These are phyloP conservation scores for Arctium minus DNA, from an alignment of 129 eudicot species.

Conservation along the genomic window DNA sequence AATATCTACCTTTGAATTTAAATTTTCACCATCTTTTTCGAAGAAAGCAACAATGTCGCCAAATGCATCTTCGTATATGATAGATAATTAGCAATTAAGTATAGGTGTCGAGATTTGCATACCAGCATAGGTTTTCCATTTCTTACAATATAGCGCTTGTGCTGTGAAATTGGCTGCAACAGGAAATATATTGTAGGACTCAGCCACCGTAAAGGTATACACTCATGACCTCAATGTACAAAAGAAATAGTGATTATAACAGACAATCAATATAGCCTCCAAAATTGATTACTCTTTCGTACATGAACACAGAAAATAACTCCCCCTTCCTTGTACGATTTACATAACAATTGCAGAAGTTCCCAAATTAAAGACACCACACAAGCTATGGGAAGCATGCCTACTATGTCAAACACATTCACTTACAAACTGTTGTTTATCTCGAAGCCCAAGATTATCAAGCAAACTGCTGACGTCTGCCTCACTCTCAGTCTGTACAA, in stretches of 20 bases:
- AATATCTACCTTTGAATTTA: neutral
- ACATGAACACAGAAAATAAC: neutral
- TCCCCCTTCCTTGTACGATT: neutral
- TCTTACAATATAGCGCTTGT: conserved; percentile 85
- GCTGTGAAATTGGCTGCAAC: conserved; percentile 88
- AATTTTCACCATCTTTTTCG: neutral
- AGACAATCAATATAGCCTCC: neutral
- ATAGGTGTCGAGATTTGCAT: conserved; percentile 23
- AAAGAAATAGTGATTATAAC: neutral
- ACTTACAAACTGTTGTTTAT: conserved; percentile 83
- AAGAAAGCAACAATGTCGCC: neutral
- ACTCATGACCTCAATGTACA: neutral
- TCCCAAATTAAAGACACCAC: neutral
- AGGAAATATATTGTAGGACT: conserved; percentile 11
- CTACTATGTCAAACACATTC: conserved; percentile 8
- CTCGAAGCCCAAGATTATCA: conserved; percentile 84
- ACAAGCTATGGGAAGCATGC: neutral
- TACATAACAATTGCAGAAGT: neutral
- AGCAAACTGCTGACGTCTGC: conserved; percentile 72
- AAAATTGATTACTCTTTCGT: neutral
- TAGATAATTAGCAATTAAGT: neutral
- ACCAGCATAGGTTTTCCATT: conserved; percentile 83
- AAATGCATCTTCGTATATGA: neutral
- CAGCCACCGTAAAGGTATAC: conserved; percentile 4
- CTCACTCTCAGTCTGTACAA: conserved; percentile 83